Conservation (phyloP, 768 basidiomycete species). For the Lentinula sp. region DNA sequence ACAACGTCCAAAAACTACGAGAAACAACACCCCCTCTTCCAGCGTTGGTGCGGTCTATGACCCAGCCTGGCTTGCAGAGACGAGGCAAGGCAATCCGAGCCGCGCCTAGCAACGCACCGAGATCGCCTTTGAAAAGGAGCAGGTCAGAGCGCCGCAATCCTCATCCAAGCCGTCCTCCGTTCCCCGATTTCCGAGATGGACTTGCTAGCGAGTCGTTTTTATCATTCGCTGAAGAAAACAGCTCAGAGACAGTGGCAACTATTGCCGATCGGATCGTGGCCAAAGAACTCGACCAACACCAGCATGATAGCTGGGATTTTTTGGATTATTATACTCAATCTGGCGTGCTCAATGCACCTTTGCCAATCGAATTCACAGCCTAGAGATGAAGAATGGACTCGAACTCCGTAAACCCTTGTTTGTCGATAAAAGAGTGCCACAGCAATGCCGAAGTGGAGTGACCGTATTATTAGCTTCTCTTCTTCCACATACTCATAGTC, state of each 20-base stretch:
- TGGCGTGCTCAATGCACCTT: no score
- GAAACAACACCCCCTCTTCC: not conserved
- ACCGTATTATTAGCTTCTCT: no score
- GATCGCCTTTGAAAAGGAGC: not conserved
- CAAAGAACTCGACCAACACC: not conserved
- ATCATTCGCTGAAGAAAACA: not conserved
- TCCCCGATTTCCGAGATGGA: not conserved
- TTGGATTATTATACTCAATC: conserved; percentile 2
- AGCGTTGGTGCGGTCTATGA: not conserved
- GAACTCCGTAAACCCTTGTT: no score
- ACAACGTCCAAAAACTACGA: not conserved
- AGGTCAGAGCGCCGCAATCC: not conserved
- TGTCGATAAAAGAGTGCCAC: no score
- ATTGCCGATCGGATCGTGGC: not conserved
- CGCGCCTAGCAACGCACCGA: not conserved
- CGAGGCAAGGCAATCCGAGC: not conserved
- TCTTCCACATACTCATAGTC: no score
- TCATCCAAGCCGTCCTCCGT: not conserved
- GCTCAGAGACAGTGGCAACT: not conserved
- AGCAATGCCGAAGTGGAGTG: no score
- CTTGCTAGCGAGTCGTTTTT: not conserved
- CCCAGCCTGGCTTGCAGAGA: not conserved
- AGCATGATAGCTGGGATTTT: conserved; percentile 1
- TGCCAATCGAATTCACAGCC: no score
- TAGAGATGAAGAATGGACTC: no score